Evolutionary conservation across 192 early-diverging fungal genomes (phyloP), one percentile per base, ranked within the genome.

Genomic region (Podila clonocystis): DNA sequence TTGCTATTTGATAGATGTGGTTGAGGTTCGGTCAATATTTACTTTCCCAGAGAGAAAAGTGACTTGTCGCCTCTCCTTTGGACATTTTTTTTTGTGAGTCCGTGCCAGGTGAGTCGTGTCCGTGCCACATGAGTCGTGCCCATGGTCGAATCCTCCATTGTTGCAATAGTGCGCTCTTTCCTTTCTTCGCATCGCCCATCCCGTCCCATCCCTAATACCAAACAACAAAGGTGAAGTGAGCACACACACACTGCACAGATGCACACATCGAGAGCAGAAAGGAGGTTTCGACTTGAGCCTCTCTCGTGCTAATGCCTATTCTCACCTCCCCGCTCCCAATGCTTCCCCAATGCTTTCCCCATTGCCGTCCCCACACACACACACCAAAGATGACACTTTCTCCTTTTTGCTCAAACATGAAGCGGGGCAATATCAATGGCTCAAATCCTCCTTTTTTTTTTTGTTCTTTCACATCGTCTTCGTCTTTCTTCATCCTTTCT

Each of bases 371-470:
- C 17, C 50, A 52, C 3, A 55, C n/a, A n/a, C 17, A 20, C 7
- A 3, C n/a, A 28, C 4, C 33, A 33, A 11, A 61, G 30, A 61
- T 26, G 28, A 11, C 19, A 36, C 62, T 45, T 38, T 45, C 62
- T 38, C 62, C 62, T 63, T 63, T 38, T 22, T 45, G 33, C 62
- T 63, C 62, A 63, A 63, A 63, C 62, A 63, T 26, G 13, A 36
- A 22, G 33, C 5, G 30, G 20, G 59, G 33, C 62, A 38, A 63
- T n/a, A n/a, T 36, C 31, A 34, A 63, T 63, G n/a, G 62, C 62
- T 26, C 29, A 17, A 34, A 13, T n/a, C 41, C 41, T 45, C 49
- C 63, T 48, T 65, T 65, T 65, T 49, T 50, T 31, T 63, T 24
- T 17, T 50, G 33, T 33, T 34, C 49, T 20, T 38, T 36, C 8